Evolutionary conservation across 768 basidiomycete genomes (phyloP).

Genomic region (Boletus reticulatus): DNA sequence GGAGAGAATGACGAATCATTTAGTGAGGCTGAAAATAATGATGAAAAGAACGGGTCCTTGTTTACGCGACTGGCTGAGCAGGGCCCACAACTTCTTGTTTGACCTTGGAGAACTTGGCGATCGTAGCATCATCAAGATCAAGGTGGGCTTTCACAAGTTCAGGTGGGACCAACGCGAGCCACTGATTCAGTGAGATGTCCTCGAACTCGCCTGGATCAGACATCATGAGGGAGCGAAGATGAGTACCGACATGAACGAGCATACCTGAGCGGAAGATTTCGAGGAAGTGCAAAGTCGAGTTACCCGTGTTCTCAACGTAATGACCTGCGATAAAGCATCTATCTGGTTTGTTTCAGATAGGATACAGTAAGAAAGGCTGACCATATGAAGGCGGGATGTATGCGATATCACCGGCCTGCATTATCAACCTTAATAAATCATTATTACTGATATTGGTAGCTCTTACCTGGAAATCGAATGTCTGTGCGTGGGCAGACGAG

Average conservation of each 20-base stretch:
- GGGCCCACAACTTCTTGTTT: constrained; percentile 49
- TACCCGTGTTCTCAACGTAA: constrained; percentile 66
- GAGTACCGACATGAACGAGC: background rate
- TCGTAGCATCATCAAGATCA: constrained; percentile 48
- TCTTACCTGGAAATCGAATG: constrained; percentile 44
- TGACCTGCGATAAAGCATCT: constrained; percentile 42
- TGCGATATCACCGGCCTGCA: constrained; percentile 31
- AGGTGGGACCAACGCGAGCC: constrained; percentile 61
- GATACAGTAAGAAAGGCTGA: background rate
- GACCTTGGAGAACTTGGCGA: constrained; percentile 48
- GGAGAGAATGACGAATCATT: background rate
- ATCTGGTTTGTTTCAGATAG: background rate
- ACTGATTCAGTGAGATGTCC: constrained; percentile 57
- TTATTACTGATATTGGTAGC: background rate
- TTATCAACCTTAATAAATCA: background rate
- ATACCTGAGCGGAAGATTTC: constrained; percentile 60
- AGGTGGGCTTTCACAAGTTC: constrained; percentile 61
- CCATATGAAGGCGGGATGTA: constrained; percentile 26
- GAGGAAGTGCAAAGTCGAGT: constrained; percentile 53
- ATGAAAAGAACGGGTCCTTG: background rate
- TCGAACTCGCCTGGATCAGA: constrained; percentile 41
- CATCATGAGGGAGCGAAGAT: background rate
- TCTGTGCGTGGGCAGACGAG: constrained; percentile 37
- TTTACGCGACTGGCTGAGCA: background rate
- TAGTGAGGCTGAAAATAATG: background rate